These are phyloP conservation scores for Alternaria gansuensis DNA, from an alignment of 2,329 filamentous ascomycete species.

Conservation along the genomic window DNA sequence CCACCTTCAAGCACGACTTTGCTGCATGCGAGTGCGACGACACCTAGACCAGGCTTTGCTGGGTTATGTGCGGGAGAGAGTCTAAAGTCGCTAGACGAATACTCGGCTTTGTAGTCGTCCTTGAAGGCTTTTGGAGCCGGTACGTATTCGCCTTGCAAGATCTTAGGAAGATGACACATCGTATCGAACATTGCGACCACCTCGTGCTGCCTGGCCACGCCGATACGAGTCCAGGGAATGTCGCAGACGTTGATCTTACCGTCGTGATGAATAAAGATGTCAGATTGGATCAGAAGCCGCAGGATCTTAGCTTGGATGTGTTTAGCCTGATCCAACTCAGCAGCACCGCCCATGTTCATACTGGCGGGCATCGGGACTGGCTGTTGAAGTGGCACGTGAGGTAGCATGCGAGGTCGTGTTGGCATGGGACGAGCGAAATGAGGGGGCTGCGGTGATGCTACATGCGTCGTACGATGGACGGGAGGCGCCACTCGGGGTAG, in stretches of 20 bases:
- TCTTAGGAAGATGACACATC: conserved; percentile 42
- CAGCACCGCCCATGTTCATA: conserved; percentile 22
- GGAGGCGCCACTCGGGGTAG: not conserved
- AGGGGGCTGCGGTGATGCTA: not conserved
- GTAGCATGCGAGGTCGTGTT: not conserved
- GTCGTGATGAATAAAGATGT: conserved; percentile 40
- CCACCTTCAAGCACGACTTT: conserved; percentile 39
- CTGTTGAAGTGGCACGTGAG: not conserved
- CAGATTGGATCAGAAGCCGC: conserved; percentile 41
- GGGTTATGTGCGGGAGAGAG: conserved; percentile 26
- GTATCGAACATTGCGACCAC: conserved; percentile 33
- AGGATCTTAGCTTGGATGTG: conserved; percentile 35
- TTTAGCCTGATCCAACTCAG: conserved; percentile 42
- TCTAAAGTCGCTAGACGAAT: conserved; percentile 34
- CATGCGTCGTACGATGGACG: not conserved
- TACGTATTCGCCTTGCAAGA: conserved; percentile 41
- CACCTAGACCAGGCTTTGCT: conserved; percentile 25
- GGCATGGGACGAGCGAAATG: conserved; percentile 1
- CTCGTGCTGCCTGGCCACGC: conserved; percentile 30
- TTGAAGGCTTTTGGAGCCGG: conserved; percentile 39
- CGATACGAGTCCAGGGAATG: conserved; percentile 41
- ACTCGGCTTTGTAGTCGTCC: conserved; percentile 30
- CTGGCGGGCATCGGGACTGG: not conserved
- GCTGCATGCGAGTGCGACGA: conserved; percentile 42
- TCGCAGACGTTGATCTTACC: conserved; percentile 39